Percentiles rank a stretch among this genome's conserved stretches.
These are phyloP conservation scores for Capsella rubella DNA, from an alignment of 441 rosid species.

Conservation along the genomic window DNA sequence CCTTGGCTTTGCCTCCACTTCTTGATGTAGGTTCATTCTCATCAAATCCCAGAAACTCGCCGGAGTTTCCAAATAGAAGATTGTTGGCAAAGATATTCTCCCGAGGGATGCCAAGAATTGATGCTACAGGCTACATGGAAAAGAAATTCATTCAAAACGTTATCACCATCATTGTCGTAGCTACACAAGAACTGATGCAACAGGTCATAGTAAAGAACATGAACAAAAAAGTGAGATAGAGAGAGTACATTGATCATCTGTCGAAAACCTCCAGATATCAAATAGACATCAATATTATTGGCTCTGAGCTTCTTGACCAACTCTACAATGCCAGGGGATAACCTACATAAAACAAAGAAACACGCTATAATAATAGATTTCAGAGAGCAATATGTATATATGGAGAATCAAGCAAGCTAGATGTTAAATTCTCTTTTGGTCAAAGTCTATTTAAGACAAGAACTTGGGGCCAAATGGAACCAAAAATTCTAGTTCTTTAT, in stretches of 20 bases:
- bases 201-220: not conserved
- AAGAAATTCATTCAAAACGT: slow-evolving; percentile 2
- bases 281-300: slow-evolving; percentile 65
- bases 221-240: slow-evolving; percentile 24
- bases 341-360: slow-evolving; percentile 52
- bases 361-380: not conserved
- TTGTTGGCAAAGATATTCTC: slow-evolving; percentile 92
- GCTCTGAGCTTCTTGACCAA: slow-evolving; percentile 82
- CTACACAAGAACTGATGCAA: slow-evolving; percentile 25
- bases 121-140: slow-evolving; percentile 81
- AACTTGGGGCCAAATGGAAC: not conserved
- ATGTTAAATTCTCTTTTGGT: slow-evolving; percentile 23
- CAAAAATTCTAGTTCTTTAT: too few species aligned
- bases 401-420: slow-evolving; percentile 28
- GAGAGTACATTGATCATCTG: slow-evolving; percentile 92
- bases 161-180: slow-evolving; percentile 22
- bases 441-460: slow-evolving; percentile 22
- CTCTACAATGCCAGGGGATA: slow-evolving; percentile 90
- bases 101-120: slow-evolving; percentile 80
- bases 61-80: slow-evolving; percentile 72
- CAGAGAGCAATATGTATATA: slow-evolving; percentile 16
- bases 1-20: slow-evolving; percentile 97
- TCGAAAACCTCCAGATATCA: slow-evolving; percentile 97
- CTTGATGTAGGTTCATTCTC: slow-evolving; percentile 90
- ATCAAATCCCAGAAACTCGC: slow-evolving; percentile 87